Conservation (phyloP, 2,329 filamentous ascomycete genomes). For the Ascochyta rabiei region DNA sequence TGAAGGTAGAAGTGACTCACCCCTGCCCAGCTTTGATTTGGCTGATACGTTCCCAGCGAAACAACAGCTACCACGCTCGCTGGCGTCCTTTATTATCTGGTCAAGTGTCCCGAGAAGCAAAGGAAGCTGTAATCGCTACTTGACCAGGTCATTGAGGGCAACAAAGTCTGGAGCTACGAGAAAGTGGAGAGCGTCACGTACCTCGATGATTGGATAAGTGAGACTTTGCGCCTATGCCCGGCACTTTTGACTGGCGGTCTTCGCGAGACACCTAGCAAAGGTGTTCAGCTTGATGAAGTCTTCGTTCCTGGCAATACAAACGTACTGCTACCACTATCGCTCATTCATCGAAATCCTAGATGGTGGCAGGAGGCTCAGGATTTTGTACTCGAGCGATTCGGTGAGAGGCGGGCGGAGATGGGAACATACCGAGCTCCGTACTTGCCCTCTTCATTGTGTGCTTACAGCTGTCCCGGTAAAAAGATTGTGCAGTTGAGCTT, state of each 20-base stretch:
- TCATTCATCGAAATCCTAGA: constrained; percentile 35
- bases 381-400: constrained; percentile 25
- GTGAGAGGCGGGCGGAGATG: constrained; percentile 22
- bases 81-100: constrained; percentile 36
- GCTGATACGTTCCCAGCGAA: constrained; percentile 31
- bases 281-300: constrained; percentile 31
- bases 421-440: constrained; percentile 23
- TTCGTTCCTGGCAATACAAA: constrained; percentile 24
- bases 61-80: constrained; percentile 43
- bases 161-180: constrained; percentile 37
- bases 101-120: constrained; percentile 33
- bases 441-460: constrained; percentile 20
- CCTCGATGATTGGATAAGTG: constrained; percentile 38
- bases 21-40: background rate
- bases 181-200: constrained; percentile 32
- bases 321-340: constrained; percentile 13
- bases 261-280: constrained; percentile 45
- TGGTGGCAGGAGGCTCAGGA: constrained; percentile 19
- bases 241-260: constrained; percentile 41
- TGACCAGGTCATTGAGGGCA: constrained; percentile 29
- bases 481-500: constrained; percentile 27
- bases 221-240: constrained; percentile 48
- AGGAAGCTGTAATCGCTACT: constrained; percentile 38
- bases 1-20: constrained; percentile 26
- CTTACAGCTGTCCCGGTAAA: constrained; percentile 27